These are phyloP conservation scores for Achlya hypogyna DNA, from an alignment of 352 stramenopile species.

Conservation along the genomic window DNA sequence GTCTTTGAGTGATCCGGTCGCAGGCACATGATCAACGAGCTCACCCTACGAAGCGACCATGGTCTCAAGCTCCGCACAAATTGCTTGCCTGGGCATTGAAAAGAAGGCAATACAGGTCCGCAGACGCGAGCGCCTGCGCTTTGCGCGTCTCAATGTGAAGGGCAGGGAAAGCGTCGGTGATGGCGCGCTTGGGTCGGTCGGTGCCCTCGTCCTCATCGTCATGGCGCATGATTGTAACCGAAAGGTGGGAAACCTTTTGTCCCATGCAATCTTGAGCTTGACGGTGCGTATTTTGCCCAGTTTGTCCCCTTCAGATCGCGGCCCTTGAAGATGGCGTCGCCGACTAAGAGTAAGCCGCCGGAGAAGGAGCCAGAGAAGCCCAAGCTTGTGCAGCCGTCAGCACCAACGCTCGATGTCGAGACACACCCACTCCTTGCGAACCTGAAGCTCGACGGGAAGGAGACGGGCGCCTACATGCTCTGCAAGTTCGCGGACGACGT, in stretches of 20 bases:
- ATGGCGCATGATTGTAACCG: background rate
- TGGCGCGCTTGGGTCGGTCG: background rate
- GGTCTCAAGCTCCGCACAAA: too few species aligned
- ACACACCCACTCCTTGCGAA: conserved; percentile 14
- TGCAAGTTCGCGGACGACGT: conserved; percentile 79
- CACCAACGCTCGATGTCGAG: conserved; percentile 2
- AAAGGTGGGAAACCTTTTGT: too few species aligned
- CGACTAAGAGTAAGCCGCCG: background rate
- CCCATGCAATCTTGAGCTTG: too few species aligned
- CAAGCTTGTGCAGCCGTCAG: background rate
- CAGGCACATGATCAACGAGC: conserved; percentile 4
- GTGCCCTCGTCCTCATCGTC: background rate
- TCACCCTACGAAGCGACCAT: conserved; percentile 5
- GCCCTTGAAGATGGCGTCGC: background rate
- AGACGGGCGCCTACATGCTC: conserved; percentile 71
- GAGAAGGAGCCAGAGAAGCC: background rate
- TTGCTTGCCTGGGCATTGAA: conserved; percentile 18
- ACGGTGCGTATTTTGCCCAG: too few species aligned
- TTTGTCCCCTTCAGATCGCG: too few species aligned
- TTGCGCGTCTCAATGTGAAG: background rate
- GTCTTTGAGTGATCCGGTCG: background rate
- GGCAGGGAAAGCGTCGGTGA: background rate
- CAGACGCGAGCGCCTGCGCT: background rate
- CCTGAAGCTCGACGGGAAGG: conserved; percentile 66
- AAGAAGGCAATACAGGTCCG: conserved; percentile 16